phyloP scores from a whole-genome alignment of 108 stramenopile species.

The Stephanodiscus triporus region DNA sequence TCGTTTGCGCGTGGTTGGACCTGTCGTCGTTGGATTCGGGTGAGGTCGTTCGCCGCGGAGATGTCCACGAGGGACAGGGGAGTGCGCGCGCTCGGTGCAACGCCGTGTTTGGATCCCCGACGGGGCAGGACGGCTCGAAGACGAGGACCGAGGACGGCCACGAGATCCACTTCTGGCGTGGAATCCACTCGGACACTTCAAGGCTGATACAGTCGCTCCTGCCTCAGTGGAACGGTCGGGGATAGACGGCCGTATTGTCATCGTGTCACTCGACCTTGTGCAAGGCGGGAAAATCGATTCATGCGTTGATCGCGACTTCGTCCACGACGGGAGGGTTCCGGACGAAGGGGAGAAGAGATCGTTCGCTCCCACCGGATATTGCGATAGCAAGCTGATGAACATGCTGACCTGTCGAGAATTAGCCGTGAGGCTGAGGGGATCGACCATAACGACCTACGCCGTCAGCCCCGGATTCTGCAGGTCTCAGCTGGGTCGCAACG shows the following conservation, averaged over 20 bases:
- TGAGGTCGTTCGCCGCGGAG: constrained; percentile 27
- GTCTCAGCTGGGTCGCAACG: constrained; percentile 37
- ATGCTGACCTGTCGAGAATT: constrained; percentile 40
- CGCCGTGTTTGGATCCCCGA: constrained; percentile 52
- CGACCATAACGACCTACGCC: constrained; percentile 44
- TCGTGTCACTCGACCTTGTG: constrained; percentile 41
- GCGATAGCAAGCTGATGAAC: constrained; percentile 60
- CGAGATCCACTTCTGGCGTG: constrained; percentile 51
- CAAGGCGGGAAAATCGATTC: constrained; percentile 43
- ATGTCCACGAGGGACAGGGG: not conserved
- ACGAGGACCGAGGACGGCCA: constrained; percentile 42
- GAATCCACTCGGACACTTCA: constrained; percentile 50
- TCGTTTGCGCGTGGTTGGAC: constrained; percentile 37
- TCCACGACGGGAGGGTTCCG: constrained; percentile 22
- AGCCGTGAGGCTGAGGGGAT: constrained; percentile 24
- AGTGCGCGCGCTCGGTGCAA: constrained; percentile 37
- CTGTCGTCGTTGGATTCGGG: constrained; percentile 44
- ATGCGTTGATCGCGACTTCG: constrained; percentile 37
- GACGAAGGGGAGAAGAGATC: constrained; percentile 4
- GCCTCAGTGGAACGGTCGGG: constrained; percentile 16
- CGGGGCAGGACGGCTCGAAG: constrained; percentile 26
- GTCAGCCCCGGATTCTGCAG: constrained; percentile 51
- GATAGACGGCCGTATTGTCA: constrained; percentile 31
- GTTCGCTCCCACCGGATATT: constrained; percentile 49
- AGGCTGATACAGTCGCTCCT: constrained; percentile 8